These are phyloP conservation scores for Talaromyces sp. DNA, from an alignment of 2,329 filamentous ascomycete species.

Conservation along the genomic window DNA sequence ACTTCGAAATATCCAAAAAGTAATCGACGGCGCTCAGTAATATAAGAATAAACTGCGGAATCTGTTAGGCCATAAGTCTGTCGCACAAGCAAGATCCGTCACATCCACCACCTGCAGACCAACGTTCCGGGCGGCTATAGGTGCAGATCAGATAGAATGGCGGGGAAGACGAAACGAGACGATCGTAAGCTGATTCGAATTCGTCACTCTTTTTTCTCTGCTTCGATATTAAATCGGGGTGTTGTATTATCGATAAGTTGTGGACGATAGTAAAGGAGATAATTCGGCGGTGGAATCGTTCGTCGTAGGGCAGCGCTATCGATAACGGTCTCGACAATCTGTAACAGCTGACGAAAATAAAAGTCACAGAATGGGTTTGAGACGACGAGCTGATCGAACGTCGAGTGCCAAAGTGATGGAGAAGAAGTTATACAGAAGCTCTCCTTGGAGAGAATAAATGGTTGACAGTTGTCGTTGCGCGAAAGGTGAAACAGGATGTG, in stretches of 20 bases:
- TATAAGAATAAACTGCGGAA: neutral
- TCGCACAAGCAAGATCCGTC: slow-evolving; percentile 10
- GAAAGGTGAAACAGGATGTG: slow-evolving; percentile 1
- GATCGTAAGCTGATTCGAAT: neutral
- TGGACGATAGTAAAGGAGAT: neutral
- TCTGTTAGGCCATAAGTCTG: neutral
- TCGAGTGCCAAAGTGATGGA: neutral
- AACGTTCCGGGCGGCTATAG: slow-evolving; percentile 6
- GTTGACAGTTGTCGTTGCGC: neutral
- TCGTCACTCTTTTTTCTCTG: neutral
- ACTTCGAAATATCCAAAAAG: neutral
- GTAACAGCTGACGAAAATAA: neutral
- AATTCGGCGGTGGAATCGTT: slow-evolving; percentile 1
- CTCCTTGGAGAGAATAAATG: neutral
- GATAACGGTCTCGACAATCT: neutral
- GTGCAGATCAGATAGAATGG: slow-evolving; percentile 5
- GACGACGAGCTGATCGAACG: neutral
- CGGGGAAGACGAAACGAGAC: neutral
- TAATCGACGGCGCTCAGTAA: neutral
- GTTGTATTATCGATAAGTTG: neutral
- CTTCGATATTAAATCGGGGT: neutral
- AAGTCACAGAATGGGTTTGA: slow-evolving; percentile 1
- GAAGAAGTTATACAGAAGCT: neutral
- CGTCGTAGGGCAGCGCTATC: neutral
- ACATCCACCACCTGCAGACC: slow-evolving; percentile 9